phyloP scores from a whole-genome alignment of 768 basidiomycete genomes.

The Grammothele lineata region DNA sequence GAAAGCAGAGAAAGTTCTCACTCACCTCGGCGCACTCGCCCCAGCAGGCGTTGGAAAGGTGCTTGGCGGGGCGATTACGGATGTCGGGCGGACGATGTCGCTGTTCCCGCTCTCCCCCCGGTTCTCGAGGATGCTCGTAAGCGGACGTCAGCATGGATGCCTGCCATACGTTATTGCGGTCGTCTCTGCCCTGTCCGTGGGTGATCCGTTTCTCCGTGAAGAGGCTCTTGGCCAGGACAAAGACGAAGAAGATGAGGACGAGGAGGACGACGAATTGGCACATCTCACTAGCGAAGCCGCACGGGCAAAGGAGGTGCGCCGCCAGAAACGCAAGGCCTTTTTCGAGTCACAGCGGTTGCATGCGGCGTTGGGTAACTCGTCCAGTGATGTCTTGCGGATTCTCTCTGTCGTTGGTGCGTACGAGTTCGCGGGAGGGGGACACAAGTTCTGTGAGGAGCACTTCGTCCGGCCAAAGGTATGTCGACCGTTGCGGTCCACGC shows the following conservation, averaged over 20 bases:
- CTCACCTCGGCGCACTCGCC: constrained; percentile 75
- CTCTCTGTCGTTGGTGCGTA: constrained; percentile 96
- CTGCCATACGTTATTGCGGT: constrained; percentile 89
- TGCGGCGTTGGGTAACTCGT: constrained; percentile 69
- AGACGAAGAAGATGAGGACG: constrained; percentile 37
- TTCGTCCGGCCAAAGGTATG: constrained; percentile 86
- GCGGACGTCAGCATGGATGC: constrained; percentile 81
- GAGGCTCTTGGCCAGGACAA: constrained; percentile 48
- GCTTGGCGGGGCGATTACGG: constrained; percentile 68
- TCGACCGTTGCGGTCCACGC: not conserved
- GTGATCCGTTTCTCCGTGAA: constrained; percentile 92
- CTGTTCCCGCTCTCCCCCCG: constrained; percentile 91
- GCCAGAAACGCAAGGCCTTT: constrained; percentile 67
- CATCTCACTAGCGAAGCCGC: constrained; percentile 45
- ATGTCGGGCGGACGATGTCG: constrained; percentile 89
- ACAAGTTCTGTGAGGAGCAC: constrained; percentile 80
- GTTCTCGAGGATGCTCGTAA: constrained; percentile 93
- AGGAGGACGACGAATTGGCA: constrained; percentile 31
- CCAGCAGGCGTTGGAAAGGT: constrained; percentile 18
- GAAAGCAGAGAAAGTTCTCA: constrained; percentile 79
- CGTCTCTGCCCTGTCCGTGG: constrained; percentile 88
- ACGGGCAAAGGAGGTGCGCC: constrained; percentile 53
- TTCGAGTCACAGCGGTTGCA: constrained; percentile 79
- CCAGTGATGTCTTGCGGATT: constrained; percentile 83
- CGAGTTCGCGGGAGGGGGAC: constrained; percentile 82